Evolutionary conservation across 1,284 basidiomycete genomes (phyloP), one percentile per base, ranked within the genome.

Genomic region (Cystobasidium slooffiae): DNA sequence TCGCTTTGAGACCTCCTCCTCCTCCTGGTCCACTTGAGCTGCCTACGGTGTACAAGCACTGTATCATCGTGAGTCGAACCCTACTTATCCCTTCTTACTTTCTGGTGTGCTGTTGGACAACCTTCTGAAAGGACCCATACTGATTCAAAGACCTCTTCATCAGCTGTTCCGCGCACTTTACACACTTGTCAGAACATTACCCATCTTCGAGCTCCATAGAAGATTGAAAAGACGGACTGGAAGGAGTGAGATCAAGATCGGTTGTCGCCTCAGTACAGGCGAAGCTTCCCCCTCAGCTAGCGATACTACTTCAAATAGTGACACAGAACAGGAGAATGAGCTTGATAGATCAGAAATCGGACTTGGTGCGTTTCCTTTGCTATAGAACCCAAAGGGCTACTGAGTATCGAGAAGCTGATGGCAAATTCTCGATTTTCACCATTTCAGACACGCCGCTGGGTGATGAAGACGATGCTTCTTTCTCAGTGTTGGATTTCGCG

Each of bases 41-140:
- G 31, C 78, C 81, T 9, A 77, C 78, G 18, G 76, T 82, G 59
- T 83, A 83, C 78, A 82, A 82, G 47, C 79, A 78, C 20, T 80
- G 81, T 51, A 81, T 82, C 61, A 69, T 80, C 9, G 70, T 73
- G 49, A 24, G 70, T 52, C n/a, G n/a, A n/a, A n/a, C n/a, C n/a
- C n/a, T n/a, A n/a, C n/a, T n/a, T 41, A 24, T 56, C 37, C n/a
- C 14, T 22, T 58, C 16, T 43, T 44, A n/a, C n/a, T n/a, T n/a
- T n/a, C n/a, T n/a, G n/a, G n/a, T n/a, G n/a, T n/a, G n/a, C n/a
- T n/a, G n/a, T n/a, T n/a, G n/a, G n/a, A n/a, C n/a, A n/a, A n/a
- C 31, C 31, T 31, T 31, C 31, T 1, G 5, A 5, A 31, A 5
- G 31, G 2, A 2, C 31, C 31, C 5, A 31, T 5, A 31, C 53